A percentile compares a stretch with the other conserved stretches of the same genome.
Conservation (phyloP, 1,139 yeast genomes). For the Scheffersomyces titani region DNA sequence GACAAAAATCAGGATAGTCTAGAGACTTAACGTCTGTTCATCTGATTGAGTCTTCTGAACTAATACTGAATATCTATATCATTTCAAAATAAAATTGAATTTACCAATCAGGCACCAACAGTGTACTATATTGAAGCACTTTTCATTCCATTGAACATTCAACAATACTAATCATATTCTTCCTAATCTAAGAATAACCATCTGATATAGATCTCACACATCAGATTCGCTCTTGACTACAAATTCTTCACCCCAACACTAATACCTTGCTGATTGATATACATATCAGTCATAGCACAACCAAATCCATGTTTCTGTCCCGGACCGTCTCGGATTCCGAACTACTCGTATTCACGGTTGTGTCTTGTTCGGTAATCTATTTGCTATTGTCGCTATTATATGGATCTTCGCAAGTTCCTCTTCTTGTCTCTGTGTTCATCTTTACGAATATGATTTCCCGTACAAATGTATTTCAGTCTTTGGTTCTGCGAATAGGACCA, state of each 20-base stretch:
- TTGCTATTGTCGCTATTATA: slow-evolving; percentile 11
- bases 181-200: no score
- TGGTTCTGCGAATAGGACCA: slow-evolving; percentile 6
- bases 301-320: neutral
- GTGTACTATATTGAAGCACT: neutral
- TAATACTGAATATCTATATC: no score
- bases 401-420: slow-evolving; percentile 25
- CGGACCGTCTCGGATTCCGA: slow-evolving; percentile 9
- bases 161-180: neutral
- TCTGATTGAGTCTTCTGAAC: no score
- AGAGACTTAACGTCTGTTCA: no score
- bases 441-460: slow-evolving; percentile 35
- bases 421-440: slow-evolving; percentile 30
- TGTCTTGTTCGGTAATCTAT: slow-evolving; percentile 12
- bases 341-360: slow-evolving; percentile 9
- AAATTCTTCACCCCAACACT: neutral
- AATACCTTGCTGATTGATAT: neutral
- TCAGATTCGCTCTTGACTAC: neutral
- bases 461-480: slow-evolving; percentile 17
- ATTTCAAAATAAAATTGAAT: no score
- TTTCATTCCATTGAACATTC: neutral
- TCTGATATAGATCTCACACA: neutral
- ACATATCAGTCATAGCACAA: neutral
- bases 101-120: no score
- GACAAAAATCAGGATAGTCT: no score